Evolutionary conservation across 352 stramenopile genomes (phyloP).

Genomic region (Globisporangium lucens): DNA sequence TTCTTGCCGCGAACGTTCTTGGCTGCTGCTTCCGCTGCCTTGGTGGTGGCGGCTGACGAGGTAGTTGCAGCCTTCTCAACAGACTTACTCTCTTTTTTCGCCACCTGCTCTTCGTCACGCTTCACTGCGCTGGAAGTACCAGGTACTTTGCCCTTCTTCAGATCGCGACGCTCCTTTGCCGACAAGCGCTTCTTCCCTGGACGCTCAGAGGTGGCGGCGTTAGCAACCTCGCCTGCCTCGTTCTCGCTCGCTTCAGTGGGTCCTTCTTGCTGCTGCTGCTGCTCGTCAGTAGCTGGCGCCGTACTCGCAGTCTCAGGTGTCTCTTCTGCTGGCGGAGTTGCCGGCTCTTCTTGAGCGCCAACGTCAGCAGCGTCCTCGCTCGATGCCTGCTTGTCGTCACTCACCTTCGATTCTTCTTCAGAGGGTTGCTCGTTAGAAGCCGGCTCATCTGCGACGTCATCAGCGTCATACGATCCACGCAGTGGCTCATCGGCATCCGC

Average conservation of each 20-base stretch:
- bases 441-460: neutral
- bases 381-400: slow-evolving; percentile 10
- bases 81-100: slow-evolving; percentile 17
- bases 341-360: slow-evolving; percentile 1
- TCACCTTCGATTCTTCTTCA: slow-evolving; percentile 9
- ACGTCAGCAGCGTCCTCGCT: slow-evolving; percentile 3
- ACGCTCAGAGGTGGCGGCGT: slow-evolving; percentile 13
- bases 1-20: slow-evolving; percentile 89
- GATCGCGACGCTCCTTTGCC: slow-evolving; percentile 71
- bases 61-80: slow-evolving; percentile 29
- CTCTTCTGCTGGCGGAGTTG: neutral
- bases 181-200: slow-evolving; percentile 61
- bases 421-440: neutral
- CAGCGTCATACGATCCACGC: neutral
- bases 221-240: slow-evolving; percentile 14
- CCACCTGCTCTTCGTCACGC: neutral
- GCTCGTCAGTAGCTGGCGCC: slow-evolving; percentile 8
- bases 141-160: slow-evolving; percentile 65
- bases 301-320: neutral
- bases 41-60: slow-evolving; percentile 8
- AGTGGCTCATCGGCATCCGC: slow-evolving; percentile 9
- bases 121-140: neutral
- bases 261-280: slow-evolving; percentile 17
- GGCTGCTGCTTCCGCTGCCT: slow-evolving; percentile 7
- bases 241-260: slow-evolving; percentile 19